Conservation (phyloP, 2,329 filamentous ascomycete genomes). For the Colletotrichum lini region DNA sequence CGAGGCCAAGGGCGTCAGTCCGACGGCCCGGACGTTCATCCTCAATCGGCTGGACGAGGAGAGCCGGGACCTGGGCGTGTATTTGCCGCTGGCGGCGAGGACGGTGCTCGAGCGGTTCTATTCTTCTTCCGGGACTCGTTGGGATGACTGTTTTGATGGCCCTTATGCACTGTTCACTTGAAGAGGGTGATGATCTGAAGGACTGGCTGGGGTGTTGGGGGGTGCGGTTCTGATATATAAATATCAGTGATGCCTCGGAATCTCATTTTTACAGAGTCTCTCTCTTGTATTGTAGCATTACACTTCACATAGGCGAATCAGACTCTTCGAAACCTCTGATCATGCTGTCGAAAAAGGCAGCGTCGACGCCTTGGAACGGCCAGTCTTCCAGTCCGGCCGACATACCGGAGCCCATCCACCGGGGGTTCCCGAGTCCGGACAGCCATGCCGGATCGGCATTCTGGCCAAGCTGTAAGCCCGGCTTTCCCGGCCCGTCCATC, state of each 20-base stretch:
- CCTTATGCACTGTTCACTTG: slow-evolving; percentile 19
- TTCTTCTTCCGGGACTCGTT: not conserved
- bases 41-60: not conserved
- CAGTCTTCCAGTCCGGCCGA: slow-evolving; percentile 49
- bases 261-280: not conserved
- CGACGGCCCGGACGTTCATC: not conserved
- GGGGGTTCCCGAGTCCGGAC: not conserved
- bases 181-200: not conserved
- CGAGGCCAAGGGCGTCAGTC: slow-evolving; percentile 6
- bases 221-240: no score
- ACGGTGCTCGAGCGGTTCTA: slow-evolving; percentile 27
- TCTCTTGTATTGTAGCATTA: not conserved
- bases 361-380: slow-evolving; percentile 53
- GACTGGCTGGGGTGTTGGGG: no score
- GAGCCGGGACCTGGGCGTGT: slow-evolving; percentile 1
- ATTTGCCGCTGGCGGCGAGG: slow-evolving; percentile 8
- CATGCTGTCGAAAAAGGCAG: slow-evolving; percentile 50
- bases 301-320: not conserved
- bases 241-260: no score
- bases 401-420: slow-evolving; percentile 38
- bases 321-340: slow-evolving; percentile 16
- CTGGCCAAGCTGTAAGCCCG: not conserved
- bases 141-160: slow-evolving; percentile 35
- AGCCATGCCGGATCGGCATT: slow-evolving; percentile 2
- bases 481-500: no score